Conservation (phyloP, 768 basidiomycete genomes). For the Cyclocybe cylindracea region DNA sequence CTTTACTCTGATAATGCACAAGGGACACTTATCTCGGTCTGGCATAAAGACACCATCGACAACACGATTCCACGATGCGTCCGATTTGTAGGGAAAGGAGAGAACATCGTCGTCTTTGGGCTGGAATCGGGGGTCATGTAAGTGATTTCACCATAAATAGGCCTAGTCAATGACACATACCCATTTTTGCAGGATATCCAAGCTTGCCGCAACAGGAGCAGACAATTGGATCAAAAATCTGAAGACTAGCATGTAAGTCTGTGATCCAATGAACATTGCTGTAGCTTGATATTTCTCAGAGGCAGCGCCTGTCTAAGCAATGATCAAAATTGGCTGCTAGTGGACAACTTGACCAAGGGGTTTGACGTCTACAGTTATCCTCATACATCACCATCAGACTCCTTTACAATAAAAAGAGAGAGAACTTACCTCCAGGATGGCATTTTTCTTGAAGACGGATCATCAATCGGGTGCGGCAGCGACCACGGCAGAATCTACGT, state of each 20-base stretch:
- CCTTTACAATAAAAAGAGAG: background rate
- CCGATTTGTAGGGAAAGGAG: slow-evolving; percentile 2
- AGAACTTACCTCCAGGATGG: slow-evolving; percentile 8
- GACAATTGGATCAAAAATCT: slow-evolving; percentile 12
- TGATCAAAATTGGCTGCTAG: slow-evolving; percentile 5
- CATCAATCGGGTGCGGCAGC: slow-evolving; percentile 4
- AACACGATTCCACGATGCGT: slow-evolving; percentile 7
- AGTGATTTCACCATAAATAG: background rate
- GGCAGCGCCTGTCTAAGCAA: slow-evolving; percentile 1
- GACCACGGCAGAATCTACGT: slow-evolving; percentile 13
- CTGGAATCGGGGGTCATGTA: slow-evolving; percentile 12
- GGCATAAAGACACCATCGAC: background rate
- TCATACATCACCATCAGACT: slow-evolving; percentile 3
- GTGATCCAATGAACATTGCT: background rate
- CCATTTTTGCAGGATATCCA: slow-evolving; percentile 7
- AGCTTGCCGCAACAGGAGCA: slow-evolving; percentile 1
- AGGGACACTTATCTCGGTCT: slow-evolving; percentile 8
- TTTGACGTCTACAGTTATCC: slow-evolving; percentile 10
- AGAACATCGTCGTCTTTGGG: slow-evolving; percentile 5
- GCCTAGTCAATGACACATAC: background rate
- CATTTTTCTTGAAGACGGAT: background rate
- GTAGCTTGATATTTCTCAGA: background rate
- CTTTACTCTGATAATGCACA: background rate
- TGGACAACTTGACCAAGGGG: slow-evolving; percentile 10
- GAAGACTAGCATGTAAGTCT: slow-evolving; percentile 9